phyloP scores from a whole-genome alignment of 2,329 filamentous ascomycete species.

The Canariomyces notabilis region DNA sequence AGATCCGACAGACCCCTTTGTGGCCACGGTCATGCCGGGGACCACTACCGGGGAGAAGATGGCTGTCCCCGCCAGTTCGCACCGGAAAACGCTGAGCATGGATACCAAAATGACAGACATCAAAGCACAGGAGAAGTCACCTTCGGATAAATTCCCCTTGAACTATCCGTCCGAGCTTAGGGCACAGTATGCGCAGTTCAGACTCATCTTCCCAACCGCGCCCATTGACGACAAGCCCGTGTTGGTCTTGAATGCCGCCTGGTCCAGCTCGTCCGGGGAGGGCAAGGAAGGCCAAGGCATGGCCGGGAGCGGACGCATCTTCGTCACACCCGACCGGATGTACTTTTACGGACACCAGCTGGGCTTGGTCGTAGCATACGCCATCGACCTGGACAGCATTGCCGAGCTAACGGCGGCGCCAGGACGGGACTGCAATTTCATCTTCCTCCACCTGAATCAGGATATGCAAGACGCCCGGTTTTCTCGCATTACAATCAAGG shows the following conservation, averaged over 20 bases:
- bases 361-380: slow-evolving; percentile 80
- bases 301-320: slow-evolving; percentile 66
- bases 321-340: slow-evolving; percentile 79
- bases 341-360: slow-evolving; percentile 97
- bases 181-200: slow-evolving; percentile 88
- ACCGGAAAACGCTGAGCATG: slow-evolving; percentile 43
- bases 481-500: slow-evolving; percentile 79
- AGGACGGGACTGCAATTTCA: slow-evolving; percentile 86
- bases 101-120: slow-evolving; percentile 29
- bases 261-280: slow-evolving; percentile 53
- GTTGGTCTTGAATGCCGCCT: slow-evolving; percentile 87
- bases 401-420: slow-evolving; percentile 85
- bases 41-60: slow-evolving; percentile 30
- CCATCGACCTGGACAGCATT: slow-evolving; percentile 69
- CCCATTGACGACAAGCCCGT: slow-evolving; percentile 75
- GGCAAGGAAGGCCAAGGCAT: slow-evolving; percentile 49
- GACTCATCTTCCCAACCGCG: slow-evolving; percentile 81
- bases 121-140: slow-evolving; percentile 9
- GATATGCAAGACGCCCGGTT: slow-evolving; percentile 58
- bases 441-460: slow-evolving; percentile 73
- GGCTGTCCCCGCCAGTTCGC: slow-evolving; percentile 19
- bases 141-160: slow-evolving; percentile 55
- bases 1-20: slow-evolving; percentile 36
- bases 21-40: slow-evolving; percentile 28
- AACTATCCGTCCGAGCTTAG: slow-evolving; percentile 78